Conservation (phyloP, 306 rosid species). For the Lupinus albus region DNA sequence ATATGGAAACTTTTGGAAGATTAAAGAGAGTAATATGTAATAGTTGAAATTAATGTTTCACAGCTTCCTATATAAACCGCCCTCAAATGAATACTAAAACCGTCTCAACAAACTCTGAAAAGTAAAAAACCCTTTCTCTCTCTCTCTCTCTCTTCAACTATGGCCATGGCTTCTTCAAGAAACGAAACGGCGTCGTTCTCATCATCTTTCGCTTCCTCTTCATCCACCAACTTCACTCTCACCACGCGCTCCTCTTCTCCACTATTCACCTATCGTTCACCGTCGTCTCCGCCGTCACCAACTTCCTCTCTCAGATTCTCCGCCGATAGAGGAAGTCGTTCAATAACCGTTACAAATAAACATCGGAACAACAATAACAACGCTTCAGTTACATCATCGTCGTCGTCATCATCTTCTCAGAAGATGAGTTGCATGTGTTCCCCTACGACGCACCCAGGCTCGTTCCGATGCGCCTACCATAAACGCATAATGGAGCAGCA, state of each 20-base stretch:
- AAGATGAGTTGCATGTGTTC: conserved; percentile 64
- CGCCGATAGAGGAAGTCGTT: conserved; percentile 34
- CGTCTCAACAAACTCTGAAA: conserved; percentile 30
- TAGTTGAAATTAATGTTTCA: neutral
- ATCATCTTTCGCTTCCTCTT: conserved; percentile 58
- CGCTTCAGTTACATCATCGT: conserved; percentile 31
- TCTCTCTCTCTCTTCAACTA: conserved; percentile 22
- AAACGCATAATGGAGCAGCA: conserved; percentile 43
- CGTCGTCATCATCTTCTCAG: conserved; percentile 9
- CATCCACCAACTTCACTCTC: conserved; percentile 44
- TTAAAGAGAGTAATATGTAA: neutral
- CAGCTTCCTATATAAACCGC: conserved; percentile 37
- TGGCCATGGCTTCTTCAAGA: conserved; percentile 44
- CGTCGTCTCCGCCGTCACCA: conserved; percentile 5
- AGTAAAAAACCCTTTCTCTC: neutral
- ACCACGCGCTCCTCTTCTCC: conserved; percentile 40
- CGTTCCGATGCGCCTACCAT: conserved; percentile 72
- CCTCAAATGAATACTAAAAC: conserved; percentile 17
- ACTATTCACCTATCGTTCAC: conserved; percentile 3
- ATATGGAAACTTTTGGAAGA: too few relatives aligned
- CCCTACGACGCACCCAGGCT: conserved; percentile 73
- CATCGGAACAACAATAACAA: conserved; percentile 32
- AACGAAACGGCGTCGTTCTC: conserved; percentile 33
- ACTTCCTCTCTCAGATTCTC: conserved; percentile 42
- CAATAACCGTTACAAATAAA: conserved; percentile 48